These are phyloP conservation scores for Cercospora beticola DNA, from an alignment of 2,329 filamentous ascomycete species.

Conservation along the genomic window DNA sequence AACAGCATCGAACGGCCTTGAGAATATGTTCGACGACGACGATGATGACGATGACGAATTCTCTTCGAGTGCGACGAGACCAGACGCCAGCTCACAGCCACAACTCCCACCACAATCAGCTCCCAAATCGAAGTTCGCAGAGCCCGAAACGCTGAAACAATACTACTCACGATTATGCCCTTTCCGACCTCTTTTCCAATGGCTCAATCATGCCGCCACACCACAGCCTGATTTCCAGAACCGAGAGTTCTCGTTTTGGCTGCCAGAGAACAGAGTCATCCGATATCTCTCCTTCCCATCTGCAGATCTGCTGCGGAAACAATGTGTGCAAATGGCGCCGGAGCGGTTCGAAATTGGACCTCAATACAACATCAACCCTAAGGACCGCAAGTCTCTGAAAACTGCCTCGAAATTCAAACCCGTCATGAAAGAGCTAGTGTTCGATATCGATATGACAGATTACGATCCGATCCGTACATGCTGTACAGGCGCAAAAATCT, in stretches of 20 bases:
- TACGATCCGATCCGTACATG: slow-evolving; percentile 97
- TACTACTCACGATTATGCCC: slow-evolving; percentile 97
- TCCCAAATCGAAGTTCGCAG: slow-evolving; percentile 49
- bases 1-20: slow-evolving; percentile 40
- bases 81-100: slow-evolving; percentile 43
- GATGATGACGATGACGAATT: slow-evolving; percentile 59
- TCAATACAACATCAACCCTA: slow-evolving; percentile 91
- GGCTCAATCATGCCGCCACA: slow-evolving; percentile 89
- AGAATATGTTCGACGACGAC: slow-evolving; percentile 61
- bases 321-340: slow-evolving; percentile 82
- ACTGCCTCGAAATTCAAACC: slow-evolving; percentile 82
- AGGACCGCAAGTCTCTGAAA: slow-evolving; percentile 83
- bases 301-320: slow-evolving; percentile 77
- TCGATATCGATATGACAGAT: slow-evolving; percentile 99
- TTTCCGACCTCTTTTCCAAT: slow-evolving; percentile 92
- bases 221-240: slow-evolving; percentile 87
- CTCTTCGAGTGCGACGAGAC: slow-evolving; percentile 53
- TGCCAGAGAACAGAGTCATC: slow-evolving; percentile 88
- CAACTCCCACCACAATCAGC: slow-evolving; percentile 19
- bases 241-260: slow-evolving; percentile 92
- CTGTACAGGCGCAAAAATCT: slow-evolving; percentile 91
- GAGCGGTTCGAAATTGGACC: slow-evolving; percentile 97
- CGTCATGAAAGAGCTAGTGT: slow-evolving; percentile 89
- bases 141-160: slow-evolving; percentile 82
- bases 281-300: slow-evolving; percentile 81